phyloP scores from a whole-genome alignment of 2,329 filamentous ascomycete genomes.

The Diplocarpon mali region DNA sequence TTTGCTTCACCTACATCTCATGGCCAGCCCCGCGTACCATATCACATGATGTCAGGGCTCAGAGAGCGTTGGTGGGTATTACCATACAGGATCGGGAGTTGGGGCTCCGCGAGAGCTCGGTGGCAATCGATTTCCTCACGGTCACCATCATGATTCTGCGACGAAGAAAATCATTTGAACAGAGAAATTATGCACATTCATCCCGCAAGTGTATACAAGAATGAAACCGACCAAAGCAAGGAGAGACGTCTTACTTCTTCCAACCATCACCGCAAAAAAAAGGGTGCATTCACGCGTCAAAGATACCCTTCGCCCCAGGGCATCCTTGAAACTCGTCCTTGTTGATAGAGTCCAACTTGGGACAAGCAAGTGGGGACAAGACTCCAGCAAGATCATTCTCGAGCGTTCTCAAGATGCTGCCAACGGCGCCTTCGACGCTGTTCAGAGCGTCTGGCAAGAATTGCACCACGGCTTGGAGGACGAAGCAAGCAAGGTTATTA shows the following conservation, averaged over 20 bases:
- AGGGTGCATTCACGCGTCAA: not conserved
- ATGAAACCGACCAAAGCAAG: too few relatives aligned
- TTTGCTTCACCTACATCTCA: too few relatives aligned
- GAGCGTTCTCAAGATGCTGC: not conserved
- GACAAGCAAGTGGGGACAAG: not conserved
- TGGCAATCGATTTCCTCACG: too few relatives aligned
- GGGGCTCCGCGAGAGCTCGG: too few relatives aligned
- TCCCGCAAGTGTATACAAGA: too few relatives aligned
- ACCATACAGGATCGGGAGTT: too few relatives aligned
- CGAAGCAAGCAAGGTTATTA: constrained; percentile 38
- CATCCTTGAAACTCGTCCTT: not conserved
- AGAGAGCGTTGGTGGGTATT: too few relatives aligned
- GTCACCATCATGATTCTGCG: too few relatives aligned
- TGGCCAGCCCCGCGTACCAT: too few relatives aligned
- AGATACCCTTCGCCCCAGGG: constrained; percentile 2
- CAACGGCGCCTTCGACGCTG: constrained; percentile 7
- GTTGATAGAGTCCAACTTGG: constrained; percentile 2
- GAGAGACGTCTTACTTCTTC: not conserved
- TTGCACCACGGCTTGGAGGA: constrained; percentile 30
- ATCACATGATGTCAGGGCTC: too few relatives aligned
- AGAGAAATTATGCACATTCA: too few relatives aligned
- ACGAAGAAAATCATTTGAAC: too few relatives aligned
- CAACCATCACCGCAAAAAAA: not conserved
- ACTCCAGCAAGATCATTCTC: not conserved
- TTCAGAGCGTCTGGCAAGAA: constrained; percentile 33